Base-by-base conservation (phyloP, 805 yeast genomes). In the Candida sanyiensis region DNA sequence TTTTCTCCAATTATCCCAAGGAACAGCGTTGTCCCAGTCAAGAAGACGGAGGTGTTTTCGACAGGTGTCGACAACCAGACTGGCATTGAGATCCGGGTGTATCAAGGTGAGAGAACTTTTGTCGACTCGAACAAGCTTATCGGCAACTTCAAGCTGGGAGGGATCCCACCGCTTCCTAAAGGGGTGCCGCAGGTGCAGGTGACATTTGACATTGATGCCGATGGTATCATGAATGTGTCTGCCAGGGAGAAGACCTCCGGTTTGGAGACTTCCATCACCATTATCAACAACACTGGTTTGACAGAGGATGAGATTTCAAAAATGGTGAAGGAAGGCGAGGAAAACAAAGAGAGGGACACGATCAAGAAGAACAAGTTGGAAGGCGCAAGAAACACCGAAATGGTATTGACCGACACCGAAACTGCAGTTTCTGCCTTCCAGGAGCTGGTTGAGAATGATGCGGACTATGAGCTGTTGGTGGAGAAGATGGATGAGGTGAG, bases 51-150 rank as follows among this genome's bases (percentile, higher is more conserved):
- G 56, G 64, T 75, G 6, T 83, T 80, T 59, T 80, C 88, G 12
- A 83, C 94, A 3, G 89, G 87, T 32, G 87, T 84, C 16, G 93
- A 83, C 62, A 83, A 83, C 39, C 94, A 83, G 58, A 84, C 88
- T 2, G 88, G 88, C 25, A 93, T 83, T 24, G 85, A 82, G 46
- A 76, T 83, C 39, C 76, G 81, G 56, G 86, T 83, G 1, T 83
- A 66, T 54, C 93, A 84, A 64, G 94, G 94, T 49, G 94, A 84
- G 60, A 69, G 93, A 57, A 75, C 86, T 0, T 65, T 83, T 45
- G 89, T 85, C 7, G 75, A 77, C 58, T 88, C 83, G 54, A 84
- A 84, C 64, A 83, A 80, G 57, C 51, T 80, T 52, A 80, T 84
- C 50, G 93, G 93, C 26, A 76, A 81, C 51, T 81, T 84, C 59